Conservation (phyloP, 768 basidiomycete genomes). For the Mycena filopes region DNA sequence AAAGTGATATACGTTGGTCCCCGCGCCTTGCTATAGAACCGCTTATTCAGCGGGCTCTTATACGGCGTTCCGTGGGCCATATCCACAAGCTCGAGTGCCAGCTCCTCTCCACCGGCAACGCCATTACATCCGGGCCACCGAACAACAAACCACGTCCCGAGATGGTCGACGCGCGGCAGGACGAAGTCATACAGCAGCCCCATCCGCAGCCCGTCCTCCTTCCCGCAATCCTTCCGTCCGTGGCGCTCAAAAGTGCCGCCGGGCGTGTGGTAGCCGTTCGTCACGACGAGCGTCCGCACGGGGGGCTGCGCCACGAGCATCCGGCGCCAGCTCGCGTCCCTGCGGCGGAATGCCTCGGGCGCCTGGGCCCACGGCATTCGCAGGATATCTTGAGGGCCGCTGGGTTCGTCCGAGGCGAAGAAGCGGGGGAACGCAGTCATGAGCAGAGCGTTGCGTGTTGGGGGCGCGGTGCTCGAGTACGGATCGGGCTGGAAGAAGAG, state of each 20-base stretch:
- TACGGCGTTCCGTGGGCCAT: too few relatives aligned
- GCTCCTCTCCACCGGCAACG: too few relatives aligned
- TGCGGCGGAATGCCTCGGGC: background rate
- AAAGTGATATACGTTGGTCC: too few relatives aligned
- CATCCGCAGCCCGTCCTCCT: background rate
- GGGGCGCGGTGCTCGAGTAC: background rate
- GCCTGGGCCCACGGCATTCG: background rate
- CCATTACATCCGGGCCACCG: too few relatives aligned
- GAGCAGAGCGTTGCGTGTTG: background rate
- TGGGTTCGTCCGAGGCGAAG: background rate
- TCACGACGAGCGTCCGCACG: background rate
- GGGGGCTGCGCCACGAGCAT: conserved; percentile 11
- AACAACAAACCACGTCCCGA: too few relatives aligned
- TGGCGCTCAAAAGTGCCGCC: too few relatives aligned
- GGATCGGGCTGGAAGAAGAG: conserved; percentile 3
- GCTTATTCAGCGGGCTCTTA: too few relatives aligned
- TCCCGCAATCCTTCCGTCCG: too few relatives aligned
- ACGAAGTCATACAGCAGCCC: background rate
- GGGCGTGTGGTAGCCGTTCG: background rate
- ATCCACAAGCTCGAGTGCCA: too few relatives aligned
- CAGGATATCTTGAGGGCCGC: background rate
- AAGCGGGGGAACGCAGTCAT: background rate
- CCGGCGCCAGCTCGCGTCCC: conserved; percentile 3
- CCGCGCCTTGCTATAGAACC: too few relatives aligned
- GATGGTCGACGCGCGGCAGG: background rate